A percentile compares a stretch with the other conserved stretches of the same genome.
Conservation (phyloP, 2,329 filamentous ascomycete genomes). For the Pseudonectria foliicola region DNA sequence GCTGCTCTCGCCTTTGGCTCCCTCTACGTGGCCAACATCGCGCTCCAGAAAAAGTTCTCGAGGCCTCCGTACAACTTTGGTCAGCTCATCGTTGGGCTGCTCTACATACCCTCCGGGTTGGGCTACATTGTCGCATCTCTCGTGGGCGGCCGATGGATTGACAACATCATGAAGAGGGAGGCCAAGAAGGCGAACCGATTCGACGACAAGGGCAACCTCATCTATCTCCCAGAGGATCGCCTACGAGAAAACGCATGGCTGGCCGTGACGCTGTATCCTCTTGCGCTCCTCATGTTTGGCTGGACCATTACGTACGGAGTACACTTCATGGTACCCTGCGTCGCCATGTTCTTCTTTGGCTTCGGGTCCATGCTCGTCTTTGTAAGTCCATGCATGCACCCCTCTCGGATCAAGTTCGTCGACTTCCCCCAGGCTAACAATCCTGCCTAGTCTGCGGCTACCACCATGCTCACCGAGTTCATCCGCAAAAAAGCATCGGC, state of each 20-base stretch:
- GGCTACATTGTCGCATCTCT: slow-evolving; percentile 66
- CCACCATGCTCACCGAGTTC: slow-evolving; percentile 82
- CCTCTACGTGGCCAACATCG: slow-evolving; percentile 73
- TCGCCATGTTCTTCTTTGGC: slow-evolving; percentile 69
- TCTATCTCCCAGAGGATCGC: slow-evolving; percentile 70
- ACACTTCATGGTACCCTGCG: slow-evolving; percentile 54
- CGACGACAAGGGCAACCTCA: slow-evolving; percentile 57
- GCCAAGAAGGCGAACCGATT: slow-evolving; percentile 63
- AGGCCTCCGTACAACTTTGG: slow-evolving; percentile 59
- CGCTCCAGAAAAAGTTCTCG: slow-evolving; percentile 64
- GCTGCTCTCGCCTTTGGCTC: slow-evolving; percentile 68
- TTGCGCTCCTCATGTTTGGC: slow-evolving; percentile 66
- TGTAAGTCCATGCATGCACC: slow-evolving; percentile 32
- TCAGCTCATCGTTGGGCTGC: slow-evolving; percentile 61
- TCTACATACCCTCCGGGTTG: slow-evolving; percentile 69
- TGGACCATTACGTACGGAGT: slow-evolving; percentile 64
- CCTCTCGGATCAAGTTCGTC: not conserved
- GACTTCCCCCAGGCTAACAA: not conserved
- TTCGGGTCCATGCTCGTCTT: slow-evolving; percentile 74
- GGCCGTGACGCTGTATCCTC: slow-evolving; percentile 62
- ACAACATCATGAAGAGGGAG: slow-evolving; percentile 71
- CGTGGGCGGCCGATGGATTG: slow-evolving; percentile 70
- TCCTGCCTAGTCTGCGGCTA: slow-evolving; percentile 45
- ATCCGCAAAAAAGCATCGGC: slow-evolving; percentile 64
- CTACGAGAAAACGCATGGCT: slow-evolving; percentile 80